Percentiles rank a stretch among this genome's conserved stretches.
Evolutionary conservation across 2,329 filamentous ascomycete species (phyloP).

Genomic region (Alternaria ventricosa): DNA sequence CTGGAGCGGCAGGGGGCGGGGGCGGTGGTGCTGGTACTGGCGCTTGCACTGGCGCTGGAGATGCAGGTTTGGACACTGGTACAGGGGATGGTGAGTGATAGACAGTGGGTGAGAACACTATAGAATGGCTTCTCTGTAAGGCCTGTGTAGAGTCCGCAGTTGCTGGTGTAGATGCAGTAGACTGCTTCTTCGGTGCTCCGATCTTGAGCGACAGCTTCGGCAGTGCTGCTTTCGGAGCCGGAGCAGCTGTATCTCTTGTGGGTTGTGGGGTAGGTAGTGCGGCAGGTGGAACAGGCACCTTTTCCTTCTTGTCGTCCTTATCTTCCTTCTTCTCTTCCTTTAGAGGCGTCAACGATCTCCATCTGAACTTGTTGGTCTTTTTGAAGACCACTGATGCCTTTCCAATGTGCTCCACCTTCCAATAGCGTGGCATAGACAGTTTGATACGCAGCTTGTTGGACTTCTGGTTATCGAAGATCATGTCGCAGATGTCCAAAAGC

Average conservation of each 20-base stretch:
- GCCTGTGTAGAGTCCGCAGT: constrained; percentile 8
- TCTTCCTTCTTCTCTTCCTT: background rate
- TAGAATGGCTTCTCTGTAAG: constrained; percentile 20
- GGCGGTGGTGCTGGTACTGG: background rate
- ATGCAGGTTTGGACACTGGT: constrained; percentile 21
- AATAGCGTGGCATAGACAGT: constrained; percentile 64
- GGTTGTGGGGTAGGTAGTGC: constrained; percentile 7
- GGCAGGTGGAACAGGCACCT: background rate
- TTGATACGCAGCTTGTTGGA: constrained; percentile 57
- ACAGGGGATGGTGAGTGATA: constrained; percentile 24
- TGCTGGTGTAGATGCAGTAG: constrained; percentile 22
- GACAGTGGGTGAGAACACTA: constrained; percentile 22
- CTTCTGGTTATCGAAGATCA: constrained; percentile 59
- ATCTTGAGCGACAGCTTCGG: constrained; percentile 35
- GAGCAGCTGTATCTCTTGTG: constrained; percentile 11
- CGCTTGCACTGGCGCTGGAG: constrained; percentile 13
- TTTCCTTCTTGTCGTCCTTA: background rate
- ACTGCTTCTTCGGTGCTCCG: constrained; percentile 18
- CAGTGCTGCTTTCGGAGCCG: constrained; percentile 3
- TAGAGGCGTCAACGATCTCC: constrained; percentile 17
- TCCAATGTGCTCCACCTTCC: constrained; percentile 61
- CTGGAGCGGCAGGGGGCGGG: constrained; percentile 8
- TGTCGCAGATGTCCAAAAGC: constrained; percentile 63
- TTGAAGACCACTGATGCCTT: constrained; percentile 50
- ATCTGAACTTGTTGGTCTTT: constrained; percentile 31